Evolutionary conservation across 1,139 yeast species (phyloP), one percentile per base, ranked within the genome.

Genomic region (Scheffersomyces stambukii): DNA sequence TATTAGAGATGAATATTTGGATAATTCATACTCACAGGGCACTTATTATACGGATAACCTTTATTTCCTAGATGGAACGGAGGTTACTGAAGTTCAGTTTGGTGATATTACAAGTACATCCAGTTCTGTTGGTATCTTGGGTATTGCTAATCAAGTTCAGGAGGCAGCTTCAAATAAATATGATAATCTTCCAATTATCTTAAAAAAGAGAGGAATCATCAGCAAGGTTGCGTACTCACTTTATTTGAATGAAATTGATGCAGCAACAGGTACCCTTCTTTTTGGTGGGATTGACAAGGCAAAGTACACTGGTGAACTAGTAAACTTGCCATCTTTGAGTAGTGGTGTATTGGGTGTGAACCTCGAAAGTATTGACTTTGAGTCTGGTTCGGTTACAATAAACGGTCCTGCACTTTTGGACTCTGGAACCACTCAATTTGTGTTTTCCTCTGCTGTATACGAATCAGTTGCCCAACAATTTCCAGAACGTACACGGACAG

Each of bases 31-130:
- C 23, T 56, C 81, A 27, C 68, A 71, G 51, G 67, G 75, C 33
- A 53, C 63, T 34, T 79, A 83, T 85, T 66, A 77, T 28, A 52
- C 60, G 38, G 74, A 84, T 40, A 29, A 28, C 42, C 19, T 44
- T 13, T 22, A 12, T 16, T 25, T 47, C 3, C 14, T 32, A 11
- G 41, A 41, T 17, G 45, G 36, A 15, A 25, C 31, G 14, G 21
- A 19, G 8, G 25, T 37, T 4, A 19, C 23, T 8, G 26, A 29
- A 8, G 30, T 40, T 4, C 40, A 42, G 28, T 47, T 52, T 38
- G 57, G 44, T 17, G 40, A 29, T 13, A 49, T 35, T 21, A 25
- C 19, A 12, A 10, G 26, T 2, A 31, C 45, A 6, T 29, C 36
- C 6, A 28, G 27, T 9, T 24, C 12, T 6, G 21, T 16, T 17